These are phyloP conservation scores for Botrytis pseudocinerea DNA, from an alignment of 2,329 filamentous ascomycete species.

Conservation along the genomic window DNA sequence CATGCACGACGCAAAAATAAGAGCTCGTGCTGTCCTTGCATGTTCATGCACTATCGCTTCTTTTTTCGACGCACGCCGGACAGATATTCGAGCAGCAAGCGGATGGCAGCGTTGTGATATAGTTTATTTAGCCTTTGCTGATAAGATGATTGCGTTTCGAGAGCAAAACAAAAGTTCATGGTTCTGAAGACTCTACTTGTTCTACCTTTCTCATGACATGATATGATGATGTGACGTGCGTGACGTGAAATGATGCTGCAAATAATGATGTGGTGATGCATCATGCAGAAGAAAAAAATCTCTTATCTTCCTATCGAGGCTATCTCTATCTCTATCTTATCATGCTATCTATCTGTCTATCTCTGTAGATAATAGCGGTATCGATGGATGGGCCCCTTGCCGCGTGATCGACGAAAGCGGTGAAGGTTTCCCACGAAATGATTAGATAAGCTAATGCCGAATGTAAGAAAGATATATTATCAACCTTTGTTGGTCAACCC, in stretches of 20 bases:
- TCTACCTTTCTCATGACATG: neutral
- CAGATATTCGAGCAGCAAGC: neutral
- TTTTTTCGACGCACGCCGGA: neutral
- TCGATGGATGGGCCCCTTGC: neutral
- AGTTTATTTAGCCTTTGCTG: neutral
- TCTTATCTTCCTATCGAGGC: neutral
- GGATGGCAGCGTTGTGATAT: slow-evolving; percentile 10
- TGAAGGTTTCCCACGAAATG: neutral
- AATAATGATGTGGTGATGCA: neutral
- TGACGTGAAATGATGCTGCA: neutral
- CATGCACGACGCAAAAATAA: slow-evolving; percentile 19
- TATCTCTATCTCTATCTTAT: slow-evolving; percentile 12
- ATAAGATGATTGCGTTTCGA: neutral
- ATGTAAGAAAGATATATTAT: neutral
- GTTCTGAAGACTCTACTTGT: neutral
- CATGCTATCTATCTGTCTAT: slow-evolving; percentile 2
- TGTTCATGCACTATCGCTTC: slow-evolving; percentile 19
- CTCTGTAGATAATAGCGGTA: neutral
- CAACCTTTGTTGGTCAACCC: neutral
- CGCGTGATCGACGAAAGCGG: slow-evolving; percentile 14
- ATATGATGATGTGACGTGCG: neutral
- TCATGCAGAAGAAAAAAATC: slow-evolving; percentile 3
- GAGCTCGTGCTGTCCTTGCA: slow-evolving; percentile 17
- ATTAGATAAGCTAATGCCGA: neutral
- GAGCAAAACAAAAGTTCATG: slow-evolving; percentile 15